These are phyloP conservation scores for Alternaria infectoria DNA, from an alignment of 2,329 filamentous ascomycete genomes.

Conservation along the genomic window DNA sequence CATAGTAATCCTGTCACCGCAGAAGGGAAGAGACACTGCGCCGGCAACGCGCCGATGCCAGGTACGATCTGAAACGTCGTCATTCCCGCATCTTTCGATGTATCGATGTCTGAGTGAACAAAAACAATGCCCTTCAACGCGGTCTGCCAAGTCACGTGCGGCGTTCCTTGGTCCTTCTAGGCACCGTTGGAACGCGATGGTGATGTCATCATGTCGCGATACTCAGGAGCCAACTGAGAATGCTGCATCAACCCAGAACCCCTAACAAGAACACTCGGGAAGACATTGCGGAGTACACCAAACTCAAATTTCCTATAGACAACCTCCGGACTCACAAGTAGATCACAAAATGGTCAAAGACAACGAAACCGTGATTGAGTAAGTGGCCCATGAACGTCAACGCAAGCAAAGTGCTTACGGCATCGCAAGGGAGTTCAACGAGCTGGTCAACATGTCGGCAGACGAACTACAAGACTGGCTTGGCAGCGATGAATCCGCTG, in stretches of 20 bases:
- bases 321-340: neutral
- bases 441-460: slow-evolving; percentile 70
- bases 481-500: slow-evolving; percentile 62
- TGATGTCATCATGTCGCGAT: neutral
- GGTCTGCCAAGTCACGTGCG: neutral
- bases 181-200: neutral
- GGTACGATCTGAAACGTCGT: neutral
- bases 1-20: neutral
- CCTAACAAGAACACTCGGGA: neutral
- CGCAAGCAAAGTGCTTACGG: neutral
- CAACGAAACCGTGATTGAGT: slow-evolving; percentile 59
- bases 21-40: neutral
- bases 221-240: neutral
- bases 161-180: neutral
- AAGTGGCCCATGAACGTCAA: slow-evolving; percentile 7
- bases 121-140: neutral
- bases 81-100: neutral
- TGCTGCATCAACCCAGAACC: neutral
- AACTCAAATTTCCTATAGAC: neutral
- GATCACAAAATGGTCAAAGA: slow-evolving; percentile 58
- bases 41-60: neutral
- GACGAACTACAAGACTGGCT: slow-evolving; percentile 68
- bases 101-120: neutral
- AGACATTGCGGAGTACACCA: neutral
- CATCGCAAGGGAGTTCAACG: slow-evolving; percentile 65